Conservation (phyloP, 176 grass and related monocot genomes). For the Triticum timopheevii region DNA sequence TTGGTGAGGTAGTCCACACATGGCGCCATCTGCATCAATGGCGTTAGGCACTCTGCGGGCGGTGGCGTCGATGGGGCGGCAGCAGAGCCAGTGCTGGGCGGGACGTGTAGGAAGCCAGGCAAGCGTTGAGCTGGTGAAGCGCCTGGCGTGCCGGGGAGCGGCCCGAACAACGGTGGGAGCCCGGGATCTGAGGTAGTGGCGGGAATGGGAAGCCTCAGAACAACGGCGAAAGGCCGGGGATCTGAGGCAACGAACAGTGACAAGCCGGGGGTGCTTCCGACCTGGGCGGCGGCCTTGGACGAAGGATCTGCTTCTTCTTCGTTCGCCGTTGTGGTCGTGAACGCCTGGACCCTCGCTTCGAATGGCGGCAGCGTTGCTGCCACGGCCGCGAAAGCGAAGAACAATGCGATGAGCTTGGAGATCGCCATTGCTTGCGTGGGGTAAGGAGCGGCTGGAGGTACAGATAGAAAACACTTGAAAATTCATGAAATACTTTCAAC, state of each 20-base stretch:
- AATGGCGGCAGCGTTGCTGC: not conserved
- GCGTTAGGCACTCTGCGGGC: slow-evolving; percentile 22
- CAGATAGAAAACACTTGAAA: not conserved
- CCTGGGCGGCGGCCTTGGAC: not conserved
- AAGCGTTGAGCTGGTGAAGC: not conserved
- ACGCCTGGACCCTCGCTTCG: not conserved
- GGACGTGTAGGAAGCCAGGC: not conserved
- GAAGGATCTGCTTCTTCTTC: not conserved
- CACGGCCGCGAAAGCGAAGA: not conserved
- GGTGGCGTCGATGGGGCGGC: not conserved
- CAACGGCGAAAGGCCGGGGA: not conserved
- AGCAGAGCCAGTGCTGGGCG: not conserved
- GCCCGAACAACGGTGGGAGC: not conserved
- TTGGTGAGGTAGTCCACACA: slow-evolving; percentile 45
- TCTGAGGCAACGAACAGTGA: not conserved
- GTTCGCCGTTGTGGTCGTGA: not conserved
- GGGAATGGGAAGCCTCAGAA: not conserved
- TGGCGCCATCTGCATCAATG: slow-evolving; percentile 7
- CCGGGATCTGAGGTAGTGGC: not conserved
- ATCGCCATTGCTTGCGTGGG: not conserved
- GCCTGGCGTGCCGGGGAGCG: not conserved
- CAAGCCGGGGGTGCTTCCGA: not conserved
- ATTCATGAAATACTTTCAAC: not conserved
- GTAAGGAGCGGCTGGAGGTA: not conserved
- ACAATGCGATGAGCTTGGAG: not conserved